Evolutionary conservation across 805 yeast species (phyloP), one percentile per base, ranked within the genome.

Genomic region (Ogataea polymorpha): DNA sequence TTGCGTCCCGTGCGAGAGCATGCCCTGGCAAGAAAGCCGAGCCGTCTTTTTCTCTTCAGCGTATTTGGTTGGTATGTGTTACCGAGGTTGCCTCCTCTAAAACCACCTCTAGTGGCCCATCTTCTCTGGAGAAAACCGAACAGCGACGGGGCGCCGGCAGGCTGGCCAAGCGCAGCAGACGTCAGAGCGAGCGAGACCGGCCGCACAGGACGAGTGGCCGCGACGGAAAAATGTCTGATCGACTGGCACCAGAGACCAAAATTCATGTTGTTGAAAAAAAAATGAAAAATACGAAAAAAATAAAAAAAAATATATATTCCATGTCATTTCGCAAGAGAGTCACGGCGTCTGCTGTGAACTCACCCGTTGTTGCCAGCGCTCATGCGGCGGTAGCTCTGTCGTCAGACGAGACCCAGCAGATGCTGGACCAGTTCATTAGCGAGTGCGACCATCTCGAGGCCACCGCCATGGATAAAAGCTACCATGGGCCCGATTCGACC

Each of bases 61-160:
- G 95, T 88, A 46, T 88, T 82, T 38, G 99, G 99, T 66, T 91
- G 97, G 66, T 84, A 91, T 14, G 96, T 87, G 68, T 87, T 85
- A 65, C 99, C 98, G 67, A 96, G 80, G 27, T 61, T 87, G 82
- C 84, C 90, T 82, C 72, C 96, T 66, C 62, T 58, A 30, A 61
- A 86, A 82, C 84, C 90, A 82, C 72, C 96, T 66, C 62, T 59
- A 20, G 58, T 45, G 27, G 63, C 60, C 59, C 66, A 62, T 53
- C 68, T 59, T 39, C 38, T 45, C 38, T 57, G 62, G 15, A 53
- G 10, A 18, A 55, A 53, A 20, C 37, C 42, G 17, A 46, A 13
- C 6, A 51, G 27, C 12, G 53, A 47, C 12, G 53, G 45, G 23
- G 56, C 48, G 27, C 43, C 51, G 4, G 21, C 35, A 6, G 25